Evolutionary conservation across 1,284 basidiomycete genomes (phyloP), one percentile per base, ranked within the genome.

Genomic region (Cryptococcus maquisensis): DNA sequence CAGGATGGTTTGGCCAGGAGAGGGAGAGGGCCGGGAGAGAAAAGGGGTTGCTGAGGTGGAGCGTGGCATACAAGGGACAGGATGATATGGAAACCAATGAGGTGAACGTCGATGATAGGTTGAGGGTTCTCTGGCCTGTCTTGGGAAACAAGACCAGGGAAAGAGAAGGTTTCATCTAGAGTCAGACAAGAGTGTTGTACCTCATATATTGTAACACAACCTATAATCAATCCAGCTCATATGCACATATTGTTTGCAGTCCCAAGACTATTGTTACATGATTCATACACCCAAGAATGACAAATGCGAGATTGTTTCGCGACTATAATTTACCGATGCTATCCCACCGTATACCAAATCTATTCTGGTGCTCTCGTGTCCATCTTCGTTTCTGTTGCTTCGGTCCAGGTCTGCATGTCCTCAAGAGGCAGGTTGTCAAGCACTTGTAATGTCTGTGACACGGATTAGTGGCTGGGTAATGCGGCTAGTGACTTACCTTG

Each of bases 321-420:
- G 28, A 32, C 28, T 32, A 32, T 10, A 4, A 32, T n/a, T n/a
- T n/a, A n/a, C n/a, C n/a, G n/a, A n/a, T n/a, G n/a, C n/a, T n/a
- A n/a, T n/a, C n/a, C 39, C 39, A 6, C 28, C 28, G 10, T 32
- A 32, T 28, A 50, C 13, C n/a, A 20, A 15, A 37, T 28, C 0
- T 20, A 49, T 21, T 58, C 57, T 15, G 57, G 51, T 9, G 54
- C 57, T 20, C 57, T 40, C 20, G 54, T 54, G 16, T 59, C 54
- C 26, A 59, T 36, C 47, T 54, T 59, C 4, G 51, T 59, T 45
- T 59, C 57, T 16, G 49, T 47, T 15, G 52, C 45, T 48, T 75
- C 73, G 50, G 66, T 68, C 75, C 75, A 76, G 10, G 56, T 43
- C 47, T 66, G 57, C 72, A 75, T 74, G 26, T 69, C 63, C 12